Evolutionary conservation across 495 filamentous ascomycete species (phyloP).

Genomic region (Annulohypoxylon maeteangense): DNA sequence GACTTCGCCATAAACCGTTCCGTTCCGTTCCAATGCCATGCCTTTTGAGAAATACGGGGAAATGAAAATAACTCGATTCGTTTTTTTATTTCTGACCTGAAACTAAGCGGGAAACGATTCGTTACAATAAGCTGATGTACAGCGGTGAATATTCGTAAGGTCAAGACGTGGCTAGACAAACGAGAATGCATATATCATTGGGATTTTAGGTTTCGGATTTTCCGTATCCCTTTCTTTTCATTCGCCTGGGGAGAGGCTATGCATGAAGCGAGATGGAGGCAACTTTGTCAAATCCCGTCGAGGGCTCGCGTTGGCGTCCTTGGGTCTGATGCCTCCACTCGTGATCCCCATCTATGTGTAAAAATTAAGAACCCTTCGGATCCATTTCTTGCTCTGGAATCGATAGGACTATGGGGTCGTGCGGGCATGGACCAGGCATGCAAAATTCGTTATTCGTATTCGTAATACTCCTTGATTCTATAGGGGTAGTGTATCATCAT

Average conservation of each 20-base stretch:
- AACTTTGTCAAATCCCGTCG: constrained; percentile 16
- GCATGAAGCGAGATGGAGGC: constrained; percentile 21
- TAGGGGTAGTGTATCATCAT: constrained; percentile 34
- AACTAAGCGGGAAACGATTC: constrained; percentile 30
- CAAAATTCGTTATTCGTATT: constrained; percentile 47
- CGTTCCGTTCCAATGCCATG: constrained; percentile 42
- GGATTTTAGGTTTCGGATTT: neutral
- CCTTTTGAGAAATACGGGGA: constrained; percentile 18
- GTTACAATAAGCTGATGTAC: constrained; percentile 30
- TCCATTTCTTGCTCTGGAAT: constrained; percentile 26
- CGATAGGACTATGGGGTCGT: constrained; percentile 15
- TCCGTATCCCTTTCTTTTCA: constrained; percentile 17
- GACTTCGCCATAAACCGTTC: constrained; percentile 33
- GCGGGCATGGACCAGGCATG: constrained; percentile 26
- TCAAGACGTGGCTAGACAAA: constrained; percentile 38
- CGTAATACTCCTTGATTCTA: constrained; percentile 50
- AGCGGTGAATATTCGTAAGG: constrained; percentile 36
- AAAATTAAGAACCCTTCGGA: constrained; percentile 26
- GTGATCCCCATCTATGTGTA: constrained; percentile 26
- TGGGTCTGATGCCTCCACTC: constrained; percentile 15
- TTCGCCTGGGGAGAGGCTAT: constrained; percentile 21
- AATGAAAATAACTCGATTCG: constrained; percentile 25
- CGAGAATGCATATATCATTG: constrained; percentile 45
- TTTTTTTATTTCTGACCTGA: constrained; percentile 29
- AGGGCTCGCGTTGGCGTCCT: neutral